These are phyloP conservation scores for Maudiozyma saulgeensis DNA, from an alignment of 805 yeast species.

Conservation along the genomic window DNA sequence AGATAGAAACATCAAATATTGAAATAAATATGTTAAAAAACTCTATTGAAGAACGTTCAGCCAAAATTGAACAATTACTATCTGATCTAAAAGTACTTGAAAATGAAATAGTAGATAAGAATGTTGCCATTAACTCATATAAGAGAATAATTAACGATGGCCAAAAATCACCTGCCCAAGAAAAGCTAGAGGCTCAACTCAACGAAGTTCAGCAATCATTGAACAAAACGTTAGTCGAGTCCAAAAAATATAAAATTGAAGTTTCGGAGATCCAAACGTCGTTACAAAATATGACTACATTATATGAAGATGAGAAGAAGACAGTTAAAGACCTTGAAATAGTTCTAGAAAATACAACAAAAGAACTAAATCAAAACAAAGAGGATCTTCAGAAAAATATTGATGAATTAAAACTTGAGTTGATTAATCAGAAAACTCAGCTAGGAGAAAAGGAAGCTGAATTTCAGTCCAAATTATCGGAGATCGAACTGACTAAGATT, in stretches of 20 bases:
- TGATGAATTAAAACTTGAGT: no score
- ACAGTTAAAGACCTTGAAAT: neutral
- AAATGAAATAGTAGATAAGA: conserved; percentile 21
- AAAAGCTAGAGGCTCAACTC: conserved; percentile 31
- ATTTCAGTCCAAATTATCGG: no score
- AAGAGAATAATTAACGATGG: conserved; percentile 11
- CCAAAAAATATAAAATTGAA: conserved; percentile 33
- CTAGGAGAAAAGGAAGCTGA: no score
- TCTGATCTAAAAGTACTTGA: conserved; percentile 11
- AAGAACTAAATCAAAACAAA: no score
- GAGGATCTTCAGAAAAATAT: no score
- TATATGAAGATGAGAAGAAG: conserved; percentile 41
- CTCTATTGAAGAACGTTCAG: conserved; percentile 18
- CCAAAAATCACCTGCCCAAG: conserved; percentile 6
- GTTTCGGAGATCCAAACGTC: neutral
- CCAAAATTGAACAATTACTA: conserved; percentile 6
- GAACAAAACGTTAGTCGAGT: no score
- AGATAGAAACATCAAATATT: conserved; percentile 28
- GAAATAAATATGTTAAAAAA: conserved; percentile 10
- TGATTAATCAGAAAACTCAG: no score
- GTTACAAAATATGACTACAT: conserved; percentile 41
- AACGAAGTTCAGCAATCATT: conserved; percentile 44
- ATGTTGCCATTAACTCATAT: conserved; percentile 22
- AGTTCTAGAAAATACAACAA: no score
- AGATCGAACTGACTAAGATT: no score